Evolutionary conservation across 441 rosid genomes (phyloP).

Genomic region (Hura crepitans): DNA sequence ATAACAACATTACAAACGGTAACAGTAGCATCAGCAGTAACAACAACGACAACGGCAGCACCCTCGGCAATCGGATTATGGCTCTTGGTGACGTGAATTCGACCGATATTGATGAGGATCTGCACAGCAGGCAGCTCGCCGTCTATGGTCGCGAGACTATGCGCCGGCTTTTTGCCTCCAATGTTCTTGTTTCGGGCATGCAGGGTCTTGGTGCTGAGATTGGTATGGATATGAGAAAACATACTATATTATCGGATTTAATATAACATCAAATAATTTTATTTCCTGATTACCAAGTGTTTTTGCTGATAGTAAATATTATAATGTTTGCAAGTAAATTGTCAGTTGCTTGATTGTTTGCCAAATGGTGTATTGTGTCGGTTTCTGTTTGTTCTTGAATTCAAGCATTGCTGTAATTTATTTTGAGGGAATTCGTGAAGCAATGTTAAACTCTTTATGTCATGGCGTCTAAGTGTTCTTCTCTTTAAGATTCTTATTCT

Average conservation of each 20-base stretch:
- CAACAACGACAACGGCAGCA: conserved; percentile 16
- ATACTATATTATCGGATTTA: background rate
- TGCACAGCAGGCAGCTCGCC: conserved; percentile 89
- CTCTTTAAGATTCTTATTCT: too few relatives aligned
- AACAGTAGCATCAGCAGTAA: conserved; percentile 13
- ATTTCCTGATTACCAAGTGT: background rate
- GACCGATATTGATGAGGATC: conserved; percentile 79
- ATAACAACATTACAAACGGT: conserved; percentile 3
- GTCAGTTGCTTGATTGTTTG: background rate
- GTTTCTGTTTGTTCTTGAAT: background rate
- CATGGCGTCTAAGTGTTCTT: background rate
- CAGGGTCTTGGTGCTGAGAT: conserved; percentile 89
- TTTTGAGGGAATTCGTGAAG: background rate
- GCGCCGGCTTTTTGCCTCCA: conserved; percentile 78
- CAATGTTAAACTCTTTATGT: background rate
- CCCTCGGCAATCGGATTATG: conserved; percentile 32
- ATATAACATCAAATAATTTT: background rate
- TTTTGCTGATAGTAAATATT: background rate
- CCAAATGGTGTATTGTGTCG: background rate
- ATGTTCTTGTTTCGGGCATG: conserved; percentile 75
- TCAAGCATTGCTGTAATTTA: background rate
- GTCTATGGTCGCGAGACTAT: conserved; percentile 92
- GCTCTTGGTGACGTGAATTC: conserved; percentile 53
- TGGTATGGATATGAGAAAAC: conserved; percentile 37
- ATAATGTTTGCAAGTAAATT: background rate